Conservation (phyloP, 352 stramenopile species). For the Hyaloperonospora arabidopsidis region DNA sequence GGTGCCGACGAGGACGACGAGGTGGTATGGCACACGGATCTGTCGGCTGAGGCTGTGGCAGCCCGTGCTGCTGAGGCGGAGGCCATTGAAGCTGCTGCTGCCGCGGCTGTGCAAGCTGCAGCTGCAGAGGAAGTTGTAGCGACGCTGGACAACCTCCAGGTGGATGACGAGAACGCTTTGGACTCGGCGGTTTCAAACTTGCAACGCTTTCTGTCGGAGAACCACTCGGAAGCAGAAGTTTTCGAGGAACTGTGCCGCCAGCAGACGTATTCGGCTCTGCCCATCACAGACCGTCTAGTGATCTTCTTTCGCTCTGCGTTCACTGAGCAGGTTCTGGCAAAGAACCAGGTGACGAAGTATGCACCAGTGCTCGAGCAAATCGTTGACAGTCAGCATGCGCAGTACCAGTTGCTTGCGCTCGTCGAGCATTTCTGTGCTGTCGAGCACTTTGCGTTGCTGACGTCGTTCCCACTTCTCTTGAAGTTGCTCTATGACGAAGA, state of each 20-base stretch:
- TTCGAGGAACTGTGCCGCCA: slow-evolving; percentile 90
- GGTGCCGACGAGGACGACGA: slow-evolving; percentile 64
- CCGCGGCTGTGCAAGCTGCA: slow-evolving; percentile 54
- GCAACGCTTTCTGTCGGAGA: slow-evolving; percentile 45
- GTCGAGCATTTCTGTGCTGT: slow-evolving; percentile 88
- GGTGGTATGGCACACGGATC: slow-evolving; percentile 80
- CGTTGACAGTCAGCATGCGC: slow-evolving; percentile 78
- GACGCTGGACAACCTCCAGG: slow-evolving; percentile 72
- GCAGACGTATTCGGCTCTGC: slow-evolving; percentile 87
- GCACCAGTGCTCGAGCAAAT: slow-evolving; percentile 80
- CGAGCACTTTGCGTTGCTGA: slow-evolving; percentile 67
- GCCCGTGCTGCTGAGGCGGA: slow-evolving; percentile 75
- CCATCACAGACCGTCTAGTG: slow-evolving; percentile 89
- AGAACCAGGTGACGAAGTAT: slow-evolving; percentile 88
- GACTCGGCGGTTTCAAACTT: slow-evolving; percentile 65
- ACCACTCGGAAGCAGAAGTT: slow-evolving; percentile 49
- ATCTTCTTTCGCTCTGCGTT: slow-evolving; percentile 90
- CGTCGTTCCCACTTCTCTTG: slow-evolving; percentile 90
- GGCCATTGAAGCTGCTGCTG: slow-evolving; percentile 70
- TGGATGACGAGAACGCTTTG: slow-evolving; percentile 81
- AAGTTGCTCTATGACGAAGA: slow-evolving; percentile 97
- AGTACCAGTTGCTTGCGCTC: slow-evolving; percentile 90
- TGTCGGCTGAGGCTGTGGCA: slow-evolving; percentile 74
- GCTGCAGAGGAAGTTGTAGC: slow-evolving; percentile 53
- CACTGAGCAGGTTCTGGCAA: slow-evolving; percentile 85